Conservation (phyloP, 1,139 yeast species). For the Suhomyces yuchorum region DNA sequence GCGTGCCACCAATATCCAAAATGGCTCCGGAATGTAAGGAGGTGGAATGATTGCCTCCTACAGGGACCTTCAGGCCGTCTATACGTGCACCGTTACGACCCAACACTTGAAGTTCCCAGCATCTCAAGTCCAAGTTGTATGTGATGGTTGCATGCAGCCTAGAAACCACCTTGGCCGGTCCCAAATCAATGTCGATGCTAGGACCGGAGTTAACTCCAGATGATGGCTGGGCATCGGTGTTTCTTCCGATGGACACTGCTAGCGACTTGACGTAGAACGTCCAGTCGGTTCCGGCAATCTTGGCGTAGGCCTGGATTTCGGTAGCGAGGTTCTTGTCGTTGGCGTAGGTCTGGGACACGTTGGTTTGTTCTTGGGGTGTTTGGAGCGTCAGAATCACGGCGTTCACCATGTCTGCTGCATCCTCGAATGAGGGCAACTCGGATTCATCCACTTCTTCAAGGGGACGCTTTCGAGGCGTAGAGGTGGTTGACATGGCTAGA, state of each 20-base stretch:
- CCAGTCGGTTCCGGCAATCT: conserved; percentile 92
- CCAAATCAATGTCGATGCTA: conserved; percentile 80
- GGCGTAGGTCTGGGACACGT: conserved; percentile 49
- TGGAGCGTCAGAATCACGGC: conserved; percentile 53
- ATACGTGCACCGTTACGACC: conserved; percentile 95
- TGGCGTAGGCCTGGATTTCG: conserved; percentile 95
- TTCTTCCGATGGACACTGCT: conserved; percentile 79
- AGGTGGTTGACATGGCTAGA: conserved; percentile 16
- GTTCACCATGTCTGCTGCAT: conserved; percentile 54
- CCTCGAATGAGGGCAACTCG: conserved; percentile 42
- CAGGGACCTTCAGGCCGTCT: conserved; percentile 64
- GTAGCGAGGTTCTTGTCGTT: conserved; percentile 77
- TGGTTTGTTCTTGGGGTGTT: conserved; percentile 52
- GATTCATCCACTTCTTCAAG: conserved; percentile 25
- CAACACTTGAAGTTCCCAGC: conserved; percentile 81
- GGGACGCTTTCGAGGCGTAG: conserved; percentile 37
- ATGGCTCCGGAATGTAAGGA: conserved; percentile 82
- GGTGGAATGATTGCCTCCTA: conserved; percentile 47
- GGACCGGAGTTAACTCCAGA: conserved; percentile 15
- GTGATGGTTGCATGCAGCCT: conserved; percentile 84
- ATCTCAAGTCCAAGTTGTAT: conserved; percentile 70
- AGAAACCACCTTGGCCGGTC: conserved; percentile 95
- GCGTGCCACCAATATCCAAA: conserved; percentile 93
- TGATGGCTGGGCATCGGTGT: conserved; percentile 55
- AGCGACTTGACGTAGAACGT: conserved; percentile 89